Conservation (phyloP, 179 eudicot genomes). For the Carnegiea gigantea region DNA sequence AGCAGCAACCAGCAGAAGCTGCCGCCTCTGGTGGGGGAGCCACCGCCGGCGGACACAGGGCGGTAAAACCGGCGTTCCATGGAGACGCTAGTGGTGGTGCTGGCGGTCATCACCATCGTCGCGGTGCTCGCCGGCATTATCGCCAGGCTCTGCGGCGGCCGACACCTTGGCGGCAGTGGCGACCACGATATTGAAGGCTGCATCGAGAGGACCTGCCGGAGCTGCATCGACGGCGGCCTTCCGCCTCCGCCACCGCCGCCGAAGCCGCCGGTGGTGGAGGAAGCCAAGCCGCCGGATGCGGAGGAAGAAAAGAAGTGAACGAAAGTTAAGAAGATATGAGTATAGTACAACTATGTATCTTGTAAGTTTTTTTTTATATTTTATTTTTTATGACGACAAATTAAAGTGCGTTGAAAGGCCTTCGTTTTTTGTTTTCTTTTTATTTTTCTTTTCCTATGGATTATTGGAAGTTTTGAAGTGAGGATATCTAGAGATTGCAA, state of each 20-base stretch:
- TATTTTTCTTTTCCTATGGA: not conserved
- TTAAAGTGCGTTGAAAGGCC: not conserved
- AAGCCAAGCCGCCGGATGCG: conserved; percentile 22
- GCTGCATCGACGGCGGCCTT: conserved; percentile 64
- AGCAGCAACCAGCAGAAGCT: not conserved
- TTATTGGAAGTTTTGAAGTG: not conserved
- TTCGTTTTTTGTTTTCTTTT: not conserved
- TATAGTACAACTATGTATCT: not conserved
- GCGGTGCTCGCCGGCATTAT: conserved; percentile 3
- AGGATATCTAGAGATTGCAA: not conserved
- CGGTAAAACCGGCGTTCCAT: conserved; percentile 1
- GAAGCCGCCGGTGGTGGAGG: conserved; percentile 19
- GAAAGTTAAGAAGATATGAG: not conserved
- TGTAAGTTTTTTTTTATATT: not conserved
- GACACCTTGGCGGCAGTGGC: conserved; percentile 21
- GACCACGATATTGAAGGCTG: conserved; percentile 70
- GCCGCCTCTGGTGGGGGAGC: conserved; percentile 7
- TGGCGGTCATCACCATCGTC: not conserved
- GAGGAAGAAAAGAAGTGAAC: conserved; percentile 7
- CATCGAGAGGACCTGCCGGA: conserved; percentile 60
- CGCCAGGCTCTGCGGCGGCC: conserved; percentile 10
- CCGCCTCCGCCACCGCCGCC: conserved; percentile 27
- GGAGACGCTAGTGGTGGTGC: conserved; percentile 2
- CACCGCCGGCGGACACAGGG: not conserved
- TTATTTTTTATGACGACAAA: too few relatives aligned